These are phyloP conservation scores for Aspergillus hancockii DNA, from an alignment of 495 filamentous ascomycete species.

Conservation along the genomic window DNA sequence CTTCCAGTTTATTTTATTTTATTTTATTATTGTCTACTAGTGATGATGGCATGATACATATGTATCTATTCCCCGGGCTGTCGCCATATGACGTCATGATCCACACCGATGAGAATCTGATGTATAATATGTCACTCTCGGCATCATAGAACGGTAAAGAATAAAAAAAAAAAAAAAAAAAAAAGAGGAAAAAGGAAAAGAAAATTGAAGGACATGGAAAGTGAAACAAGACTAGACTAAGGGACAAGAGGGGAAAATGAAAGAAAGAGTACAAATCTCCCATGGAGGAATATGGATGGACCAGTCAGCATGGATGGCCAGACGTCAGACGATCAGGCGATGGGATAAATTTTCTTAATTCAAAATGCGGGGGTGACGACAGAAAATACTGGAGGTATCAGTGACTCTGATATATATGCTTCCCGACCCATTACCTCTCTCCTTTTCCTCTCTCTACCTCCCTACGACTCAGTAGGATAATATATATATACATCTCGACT, in stretches of 20 bases:
- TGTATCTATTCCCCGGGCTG: neutral
- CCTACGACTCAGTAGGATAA: neutral
- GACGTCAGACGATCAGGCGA: constrained; percentile 20
- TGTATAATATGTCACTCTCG: neutral
- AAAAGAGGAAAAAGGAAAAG: neutral
- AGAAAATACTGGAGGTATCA: neutral
- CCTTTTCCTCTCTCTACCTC: neutral
- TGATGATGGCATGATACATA: constrained; percentile 1
- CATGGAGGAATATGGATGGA: no score
- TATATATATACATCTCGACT: neutral
- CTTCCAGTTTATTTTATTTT: neutral
- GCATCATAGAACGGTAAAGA: no score
- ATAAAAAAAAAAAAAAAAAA: neutral
- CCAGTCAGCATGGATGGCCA: constrained; percentile 15
- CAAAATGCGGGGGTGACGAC: neutral
- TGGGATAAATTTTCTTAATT: constrained; percentile 11
- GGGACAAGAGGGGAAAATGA: neutral
- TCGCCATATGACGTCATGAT: constrained; percentile 8
- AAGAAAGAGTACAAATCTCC: no score
- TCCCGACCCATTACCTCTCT: neutral
- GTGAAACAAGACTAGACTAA: neutral
- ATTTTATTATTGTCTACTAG: neutral
- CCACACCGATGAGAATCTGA: neutral
- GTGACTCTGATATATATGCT: neutral
- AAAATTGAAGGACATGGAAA: neutral